Evolutionary conservation across 257 asterid genomes (phyloP), one percentile per base, ranked within the genome.

Genomic region (Oldenlandia corymbosa): DNA sequence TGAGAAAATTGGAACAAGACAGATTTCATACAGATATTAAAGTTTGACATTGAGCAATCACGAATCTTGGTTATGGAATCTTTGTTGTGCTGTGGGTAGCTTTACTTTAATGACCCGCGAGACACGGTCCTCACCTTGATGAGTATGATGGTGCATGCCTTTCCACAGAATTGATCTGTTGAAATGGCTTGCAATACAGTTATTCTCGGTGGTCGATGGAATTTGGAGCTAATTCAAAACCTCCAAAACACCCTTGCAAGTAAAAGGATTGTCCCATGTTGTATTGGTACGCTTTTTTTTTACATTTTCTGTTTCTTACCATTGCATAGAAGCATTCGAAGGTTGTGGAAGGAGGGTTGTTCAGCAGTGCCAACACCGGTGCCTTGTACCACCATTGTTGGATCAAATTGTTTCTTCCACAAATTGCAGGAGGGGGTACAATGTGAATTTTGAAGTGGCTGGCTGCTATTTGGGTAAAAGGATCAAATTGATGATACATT

Each of bases 211-310:
- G 48, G 65, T 58, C 72, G 34, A 30, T 28, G 36, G 20, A 32
- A 64, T 71, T n/a, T 55, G 58, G 30, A 61, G 55, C 39, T 56
- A 42, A 52, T 67, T 36, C 62, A 62, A 71, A 45, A 49, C 37
- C 46, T 57, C 27, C 31, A 30, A n/a, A n/a, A 53, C 57, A 36
- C 62, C 39, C 20, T 65, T 60, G 65, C 60, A 34, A 66, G 58
- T 67, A 41, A 27, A 45, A 27, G 74, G 68, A 45, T 65, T 59
- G 62, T 62, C 55, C 41, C 45, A 50, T 55, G 68, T 68, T 69
- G 78, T 66, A 69, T 66, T 48, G 73, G 76, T 70, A 45, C 67
- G 63, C 68, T 4, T n/a, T n/a, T n/a, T n/a, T 23, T 67, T 66
- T 66, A 34, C 71, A 21, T 50, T 68, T 14, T 51, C 56, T 20